Percentiles rank a stretch among this genome's conserved stretches.
Conservation (phyloP, 169 alveolate species). For the Plasmodium inui region DNA sequence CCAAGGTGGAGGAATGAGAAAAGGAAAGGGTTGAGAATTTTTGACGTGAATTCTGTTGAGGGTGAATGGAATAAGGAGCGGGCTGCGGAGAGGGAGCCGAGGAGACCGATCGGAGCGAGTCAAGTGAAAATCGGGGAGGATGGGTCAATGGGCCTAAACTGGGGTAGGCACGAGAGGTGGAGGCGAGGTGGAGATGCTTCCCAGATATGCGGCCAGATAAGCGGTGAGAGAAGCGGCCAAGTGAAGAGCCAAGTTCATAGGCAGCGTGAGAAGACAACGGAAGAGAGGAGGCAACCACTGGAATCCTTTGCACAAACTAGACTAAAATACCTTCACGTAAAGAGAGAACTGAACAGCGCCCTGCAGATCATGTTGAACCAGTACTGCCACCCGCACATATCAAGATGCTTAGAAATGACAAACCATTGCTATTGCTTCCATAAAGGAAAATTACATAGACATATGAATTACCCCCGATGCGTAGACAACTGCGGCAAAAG, state of each 20-base stretch:
- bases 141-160: background rate
- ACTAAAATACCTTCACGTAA: background rate
- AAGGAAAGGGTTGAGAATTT: background rate
- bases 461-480: background rate
- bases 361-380: slow-evolving; percentile 17
- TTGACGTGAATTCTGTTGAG: background rate
- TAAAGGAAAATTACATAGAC: background rate
- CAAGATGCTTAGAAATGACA: background rate
- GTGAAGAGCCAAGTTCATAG: too few species aligned
- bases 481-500: slow-evolving; percentile 50
- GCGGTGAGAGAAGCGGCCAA: background rate
- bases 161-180: background rate
- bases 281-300: background rate
- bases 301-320: background rate
- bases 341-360: slow-evolving; percentile 1
- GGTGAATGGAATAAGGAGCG: background rate
- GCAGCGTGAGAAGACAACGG: background rate
- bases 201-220: background rate
- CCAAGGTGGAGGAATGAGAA: background rate
- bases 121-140: background rate
- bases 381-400: slow-evolving; percentile 43
- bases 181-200: background rate
- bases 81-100: background rate
- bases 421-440: background rate
- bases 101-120: background rate